These are phyloP conservation scores for Zygoascus hellenicus DNA, from an alignment of 1,139 yeast genomes.

Conservation along the genomic window DNA sequence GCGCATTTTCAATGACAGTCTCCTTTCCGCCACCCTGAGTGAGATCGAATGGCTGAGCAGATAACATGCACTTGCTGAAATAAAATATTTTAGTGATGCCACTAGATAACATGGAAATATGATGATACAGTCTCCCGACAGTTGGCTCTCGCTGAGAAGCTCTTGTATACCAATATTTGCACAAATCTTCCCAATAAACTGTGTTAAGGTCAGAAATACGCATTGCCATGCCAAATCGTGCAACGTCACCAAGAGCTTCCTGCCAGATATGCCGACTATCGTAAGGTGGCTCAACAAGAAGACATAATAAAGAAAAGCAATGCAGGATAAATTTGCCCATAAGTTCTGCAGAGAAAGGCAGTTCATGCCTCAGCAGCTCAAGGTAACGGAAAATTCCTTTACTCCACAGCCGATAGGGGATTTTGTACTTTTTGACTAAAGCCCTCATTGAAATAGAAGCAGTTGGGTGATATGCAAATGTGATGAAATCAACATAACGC, in stretches of 20 bases:
- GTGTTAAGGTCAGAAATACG: slow-evolving; percentile 15
- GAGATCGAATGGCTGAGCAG: slow-evolving; percentile 21
- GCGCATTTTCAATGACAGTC: slow-evolving; percentile 12
- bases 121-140: slow-evolving; percentile 32
- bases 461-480: slow-evolving; percentile 26
- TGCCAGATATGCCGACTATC: slow-evolving; percentile 31
- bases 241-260: slow-evolving; percentile 33
- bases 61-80: slow-evolving; percentile 28
- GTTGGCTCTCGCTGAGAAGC: slow-evolving; percentile 30
- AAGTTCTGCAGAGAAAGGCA: slow-evolving; percentile 26
- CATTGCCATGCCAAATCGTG: slow-evolving; percentile 29
- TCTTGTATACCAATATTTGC: slow-evolving; percentile 31
- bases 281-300: slow-evolving; percentile 31
- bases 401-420: slow-evolving; percentile 32
- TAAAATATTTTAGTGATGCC: slow-evolving; percentile 30
- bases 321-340: slow-evolving; percentile 26
- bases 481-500: slow-evolving; percentile 29
- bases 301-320: slow-evolving; percentile 27
- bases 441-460: slow-evolving; percentile 24
- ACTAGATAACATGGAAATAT: slow-evolving; percentile 27
- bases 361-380: slow-evolving; percentile 26
- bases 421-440: slow-evolving; percentile 28
- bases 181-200: slow-evolving; percentile 29
- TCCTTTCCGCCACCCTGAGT: slow-evolving; percentile 13
- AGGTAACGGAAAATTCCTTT: slow-evolving; percentile 30